Evolutionary conservation across 805 yeast species (phyloP), one percentile per base, ranked within the genome.

Genomic region (Candida incommunis): DNA sequence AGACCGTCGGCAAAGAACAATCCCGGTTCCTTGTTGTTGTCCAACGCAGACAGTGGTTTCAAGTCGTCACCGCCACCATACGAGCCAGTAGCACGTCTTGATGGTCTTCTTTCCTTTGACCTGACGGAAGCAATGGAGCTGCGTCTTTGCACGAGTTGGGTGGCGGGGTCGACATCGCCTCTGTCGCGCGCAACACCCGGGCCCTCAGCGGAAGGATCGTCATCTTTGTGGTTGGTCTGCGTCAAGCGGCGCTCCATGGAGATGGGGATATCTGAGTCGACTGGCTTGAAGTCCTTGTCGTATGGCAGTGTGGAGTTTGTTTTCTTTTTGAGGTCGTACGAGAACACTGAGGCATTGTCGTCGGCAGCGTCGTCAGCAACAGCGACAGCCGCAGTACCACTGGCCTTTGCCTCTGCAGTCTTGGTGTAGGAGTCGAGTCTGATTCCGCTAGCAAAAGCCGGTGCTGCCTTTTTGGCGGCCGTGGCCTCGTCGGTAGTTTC

Each of bases 51-150:
- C 51, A 61, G 35, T 9, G 65, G 64, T 43, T 50, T 55, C 44
- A 61, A 49, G 26, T 54, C 59, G 15, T 57, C 63, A 22, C 41
- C 47, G 27, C 13, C 27, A 15, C 64, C 64, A 45, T 54, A 61
- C 3, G 61, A 54, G 5, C 61, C 65, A 3, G 66, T 62, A 40
- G 66, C 58, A n/a, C 54, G 51, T 25, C 66, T 53, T 3, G 59
- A 51, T 11, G 51, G 54, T 16, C 46, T 45, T 25, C 52, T 48
- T 35, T 41, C 50, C 43, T 24, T 44, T 16, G 44, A 26, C 44
- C 29, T 31, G 3, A 57, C 45, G 2, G 54, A 51, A 4, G 59
- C 55, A 4, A 63, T 54, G 25, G 51, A 45, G 24, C 58, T 47
- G 31, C 66, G 54, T 45, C 56, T 51, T 40, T 41, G 41, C 37